Base-by-base conservation (phyloP, 2,329 filamentous ascomycete species). In the Chaetomiaceae sp. region DNA sequence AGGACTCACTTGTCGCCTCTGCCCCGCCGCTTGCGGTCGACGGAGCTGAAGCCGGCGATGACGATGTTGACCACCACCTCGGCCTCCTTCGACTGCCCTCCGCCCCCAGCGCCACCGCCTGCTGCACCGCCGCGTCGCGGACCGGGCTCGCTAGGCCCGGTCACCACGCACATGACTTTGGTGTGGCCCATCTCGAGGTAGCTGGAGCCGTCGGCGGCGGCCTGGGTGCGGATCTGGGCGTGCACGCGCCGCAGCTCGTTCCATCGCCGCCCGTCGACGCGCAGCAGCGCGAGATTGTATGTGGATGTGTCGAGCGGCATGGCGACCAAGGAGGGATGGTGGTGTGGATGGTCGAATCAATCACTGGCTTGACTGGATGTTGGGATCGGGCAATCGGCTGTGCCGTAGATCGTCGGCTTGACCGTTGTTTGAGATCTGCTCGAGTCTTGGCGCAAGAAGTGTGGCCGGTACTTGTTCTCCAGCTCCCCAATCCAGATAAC, bases 141-240 rank as follows among this genome's bases (percentile, higher is more conserved):
- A 6, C 62, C 61, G 8, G 65, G 75, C 67, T 98, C 93, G 30
- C 79, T 81, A 0, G 93, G 93, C 0, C 93, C 93, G 2, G 83
- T 81, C 38, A 98, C 83, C 19, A 90, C 88, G 68, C 91, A 96
- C 68, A 97, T 87, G 57, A 98, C 84, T 64, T 95, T 93, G 18
- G 93, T 98, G 69, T 97, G 95, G 59, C 93, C 93, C 84, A 95
- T 95, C 64, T 95, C 88, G 49, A 97, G 81, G 68, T 95, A 95
- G 51, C 85, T 88, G 36, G 87, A 95, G 29, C 93, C 93, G 59
- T 97, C 93, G 45, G 90, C 89, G 40, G 90, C 85, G 50, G 90
- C 84, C 67, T 96, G 93, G 1, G 89, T 96, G 52, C 85, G 86
- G 62, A 98, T 89, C 68, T 94, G 87, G 38, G 86, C 91, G 62